Percentiles rank a stretch among this genome's conserved stretches.
These are phyloP conservation scores for Aspergillus homomorphus DNA, from an alignment of 495 filamentous ascomycete species.

Conservation along the genomic window DNA sequence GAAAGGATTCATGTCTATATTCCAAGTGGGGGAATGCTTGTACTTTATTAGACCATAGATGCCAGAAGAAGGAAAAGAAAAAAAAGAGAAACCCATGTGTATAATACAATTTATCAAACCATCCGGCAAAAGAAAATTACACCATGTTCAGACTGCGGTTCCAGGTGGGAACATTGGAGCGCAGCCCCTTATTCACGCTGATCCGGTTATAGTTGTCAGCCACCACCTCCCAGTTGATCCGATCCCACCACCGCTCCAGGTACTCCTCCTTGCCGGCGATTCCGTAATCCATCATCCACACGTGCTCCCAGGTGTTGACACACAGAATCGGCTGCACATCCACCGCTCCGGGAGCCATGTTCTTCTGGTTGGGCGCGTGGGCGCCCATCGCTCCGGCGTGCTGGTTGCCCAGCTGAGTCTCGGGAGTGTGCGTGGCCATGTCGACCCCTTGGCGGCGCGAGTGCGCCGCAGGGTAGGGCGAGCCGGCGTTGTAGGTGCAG, in stretches of 20 bases:
- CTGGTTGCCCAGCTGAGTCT: constrained; percentile 37
- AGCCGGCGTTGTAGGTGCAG: constrained; percentile 86
- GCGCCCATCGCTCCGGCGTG: constrained; percentile 52
- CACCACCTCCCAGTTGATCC: constrained; percentile 80
- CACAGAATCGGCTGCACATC: constrained; percentile 76
- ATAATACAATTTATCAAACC: constrained; percentile 31
- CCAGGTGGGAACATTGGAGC: constrained; percentile 19
- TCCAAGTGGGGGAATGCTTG: not conserved
- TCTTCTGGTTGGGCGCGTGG: constrained; percentile 40
- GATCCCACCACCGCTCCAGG: constrained; percentile 80
- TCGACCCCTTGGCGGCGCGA: constrained; percentile 76
- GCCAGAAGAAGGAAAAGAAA: constrained; percentile 14
- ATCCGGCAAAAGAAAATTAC: constrained; percentile 16
- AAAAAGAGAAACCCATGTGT: constrained; percentile 20
- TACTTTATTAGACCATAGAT: constrained; percentile 11
- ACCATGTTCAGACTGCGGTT: constrained; percentile 32
- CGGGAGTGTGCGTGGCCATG: constrained; percentile 64
- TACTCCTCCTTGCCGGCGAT: constrained; percentile 74
- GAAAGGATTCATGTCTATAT: not conserved
- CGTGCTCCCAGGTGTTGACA: constrained; percentile 95
- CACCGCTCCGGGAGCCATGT: constrained; percentile 63
- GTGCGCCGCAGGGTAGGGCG: constrained; percentile 80
- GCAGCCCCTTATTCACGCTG: constrained; percentile 20
- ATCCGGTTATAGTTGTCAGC: constrained; percentile 44
- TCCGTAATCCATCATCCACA: constrained; percentile 83